Conservation (phyloP, 2,329 filamentous ascomycete genomes). For the Chaetothyriales sp. region DNA sequence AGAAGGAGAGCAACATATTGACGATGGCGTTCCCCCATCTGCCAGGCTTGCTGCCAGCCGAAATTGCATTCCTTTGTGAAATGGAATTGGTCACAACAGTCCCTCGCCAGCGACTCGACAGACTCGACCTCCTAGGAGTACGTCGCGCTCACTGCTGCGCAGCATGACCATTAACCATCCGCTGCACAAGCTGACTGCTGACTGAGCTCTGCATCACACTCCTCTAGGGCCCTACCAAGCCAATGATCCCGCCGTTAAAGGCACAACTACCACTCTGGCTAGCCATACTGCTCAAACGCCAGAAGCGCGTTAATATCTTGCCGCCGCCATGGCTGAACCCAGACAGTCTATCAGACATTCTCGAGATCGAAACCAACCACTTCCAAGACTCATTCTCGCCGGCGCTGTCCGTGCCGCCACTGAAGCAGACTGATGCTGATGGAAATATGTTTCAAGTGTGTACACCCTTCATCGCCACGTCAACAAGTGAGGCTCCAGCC, state of each 20-base stretch:
- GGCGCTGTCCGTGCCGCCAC: conserved; percentile 41
- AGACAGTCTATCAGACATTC: conserved; percentile 57
- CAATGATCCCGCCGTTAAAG: conserved; percentile 67
- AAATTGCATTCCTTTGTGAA: conserved; percentile 89
- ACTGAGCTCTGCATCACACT: not conserved
- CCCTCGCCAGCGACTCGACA: conserved; percentile 76
- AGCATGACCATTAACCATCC: not conserved
- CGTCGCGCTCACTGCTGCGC: conserved; percentile 29
- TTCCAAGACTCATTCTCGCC: conserved; percentile 61
- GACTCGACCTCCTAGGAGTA: conserved; percentile 72
- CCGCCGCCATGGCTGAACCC: conserved; percentile 79
- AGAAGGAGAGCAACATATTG: not conserved
- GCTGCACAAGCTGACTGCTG: not conserved
- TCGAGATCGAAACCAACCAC: conserved; percentile 63
- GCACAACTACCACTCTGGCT: conserved; percentile 80
- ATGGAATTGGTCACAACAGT: conserved; percentile 93
- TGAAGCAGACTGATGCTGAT: conserved; percentile 23
- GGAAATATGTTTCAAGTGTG: conserved; percentile 32
- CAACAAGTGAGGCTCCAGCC: conserved; percentile 52
- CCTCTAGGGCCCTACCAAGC: conserved; percentile 56
- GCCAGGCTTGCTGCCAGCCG: conserved; percentile 60
- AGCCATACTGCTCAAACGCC: conserved; percentile 83
- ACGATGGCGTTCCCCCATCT: conserved; percentile 47
- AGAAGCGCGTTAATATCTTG: conserved; percentile 82
- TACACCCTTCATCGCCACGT: conserved; percentile 65